Evolutionary conservation across 1,284 basidiomycete species (phyloP).

Genomic region (Apiotrichum sp.): DNA sequence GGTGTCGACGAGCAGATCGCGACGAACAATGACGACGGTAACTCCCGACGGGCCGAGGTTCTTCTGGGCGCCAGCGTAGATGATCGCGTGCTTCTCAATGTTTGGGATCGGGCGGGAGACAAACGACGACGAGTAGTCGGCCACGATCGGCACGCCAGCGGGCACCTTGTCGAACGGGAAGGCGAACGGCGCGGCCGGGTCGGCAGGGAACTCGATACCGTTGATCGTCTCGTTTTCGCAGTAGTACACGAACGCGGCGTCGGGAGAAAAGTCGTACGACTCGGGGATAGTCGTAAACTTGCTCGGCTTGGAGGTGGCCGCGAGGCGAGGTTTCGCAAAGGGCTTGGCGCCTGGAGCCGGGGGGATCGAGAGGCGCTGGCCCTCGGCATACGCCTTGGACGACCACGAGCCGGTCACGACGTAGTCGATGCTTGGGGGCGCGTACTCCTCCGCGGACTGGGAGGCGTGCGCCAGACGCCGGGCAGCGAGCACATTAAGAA

Average conservation of each 20-base stretch:
- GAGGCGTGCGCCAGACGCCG: conserved; percentile 57
- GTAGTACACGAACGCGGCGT: conserved; percentile 88
- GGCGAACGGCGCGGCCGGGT: conserved; percentile 65
- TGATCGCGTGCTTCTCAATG: conserved; percentile 80
- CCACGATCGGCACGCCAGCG: conserved; percentile 71
- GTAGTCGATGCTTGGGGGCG: conserved; percentile 62
- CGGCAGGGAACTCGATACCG: conserved; percentile 78
- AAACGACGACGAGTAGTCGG: conserved; percentile 95
- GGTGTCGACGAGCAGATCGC: conserved; percentile 83
- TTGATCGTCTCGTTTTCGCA: conserved; percentile 99
- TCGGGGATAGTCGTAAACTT: conserved; percentile 76
- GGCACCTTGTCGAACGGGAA: conserved; percentile 79
- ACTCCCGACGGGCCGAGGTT: conserved; percentile 94
- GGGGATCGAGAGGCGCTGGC: conserved; percentile 56
- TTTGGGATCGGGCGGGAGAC: conserved; percentile 89
- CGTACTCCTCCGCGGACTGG: conserved; percentile 31
- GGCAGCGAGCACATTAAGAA: conserved; percentile 68
- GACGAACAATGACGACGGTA: conserved; percentile 85
- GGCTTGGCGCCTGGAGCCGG: conserved; percentile 37
- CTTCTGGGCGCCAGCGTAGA: conserved; percentile 99
- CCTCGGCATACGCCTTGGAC: conserved; percentile 76
- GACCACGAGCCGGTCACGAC: conserved; percentile 88
- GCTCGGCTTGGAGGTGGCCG: conserved; percentile 60
- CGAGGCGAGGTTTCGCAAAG: conserved; percentile 58
- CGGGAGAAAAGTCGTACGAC: conserved; percentile 67